These are phyloP conservation scores for Akanthomyces lecanii DNA, from an alignment of 2,329 filamentous ascomycete genomes.

Conservation along the genomic window DNA sequence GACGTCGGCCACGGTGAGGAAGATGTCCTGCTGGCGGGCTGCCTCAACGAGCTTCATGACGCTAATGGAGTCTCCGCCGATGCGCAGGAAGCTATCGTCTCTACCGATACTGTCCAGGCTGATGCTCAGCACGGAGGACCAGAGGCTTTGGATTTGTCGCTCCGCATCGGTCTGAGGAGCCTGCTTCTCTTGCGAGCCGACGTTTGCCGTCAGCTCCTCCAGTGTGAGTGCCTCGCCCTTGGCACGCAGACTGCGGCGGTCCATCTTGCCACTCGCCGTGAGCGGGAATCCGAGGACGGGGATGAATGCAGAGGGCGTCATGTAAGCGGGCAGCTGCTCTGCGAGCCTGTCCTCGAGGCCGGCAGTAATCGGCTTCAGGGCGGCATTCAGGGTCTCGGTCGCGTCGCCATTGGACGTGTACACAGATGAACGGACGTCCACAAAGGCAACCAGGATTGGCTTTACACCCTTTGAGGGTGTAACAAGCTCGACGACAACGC, in stretches of 20 bases:
- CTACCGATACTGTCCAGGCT: constrained; percentile 26
- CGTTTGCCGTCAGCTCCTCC: background rate
- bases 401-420: background rate
- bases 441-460: constrained; percentile 18
- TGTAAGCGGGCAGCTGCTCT: constrained; percentile 18
- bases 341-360: constrained; percentile 12
- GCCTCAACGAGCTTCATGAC: constrained; percentile 42
- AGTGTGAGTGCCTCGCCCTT: constrained; percentile 13
- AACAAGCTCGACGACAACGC: constrained; percentile 18
- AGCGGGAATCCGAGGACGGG: constrained; percentile 1
- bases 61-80: constrained; percentile 42
- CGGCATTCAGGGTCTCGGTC: background rate
- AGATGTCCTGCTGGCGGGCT: constrained; percentile 28
- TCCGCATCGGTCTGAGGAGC: constrained; percentile 12
- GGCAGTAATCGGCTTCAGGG: constrained; percentile 5
- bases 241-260: constrained; percentile 15
- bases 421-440: background rate
- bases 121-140: constrained; percentile 38
- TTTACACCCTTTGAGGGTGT: constrained; percentile 12
- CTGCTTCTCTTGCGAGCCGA: constrained; percentile 14
- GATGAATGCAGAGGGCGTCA: constrained; percentile 21
- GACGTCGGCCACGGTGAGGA: constrained; percentile 31
- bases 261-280: constrained; percentile 16
- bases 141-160: constrained; percentile 28
- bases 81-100: constrained; percentile 33